These are phyloP conservation scores for Yueomyces sp. DNA, from an alignment of 1,139 yeast species.

Conservation along the genomic window DNA sequence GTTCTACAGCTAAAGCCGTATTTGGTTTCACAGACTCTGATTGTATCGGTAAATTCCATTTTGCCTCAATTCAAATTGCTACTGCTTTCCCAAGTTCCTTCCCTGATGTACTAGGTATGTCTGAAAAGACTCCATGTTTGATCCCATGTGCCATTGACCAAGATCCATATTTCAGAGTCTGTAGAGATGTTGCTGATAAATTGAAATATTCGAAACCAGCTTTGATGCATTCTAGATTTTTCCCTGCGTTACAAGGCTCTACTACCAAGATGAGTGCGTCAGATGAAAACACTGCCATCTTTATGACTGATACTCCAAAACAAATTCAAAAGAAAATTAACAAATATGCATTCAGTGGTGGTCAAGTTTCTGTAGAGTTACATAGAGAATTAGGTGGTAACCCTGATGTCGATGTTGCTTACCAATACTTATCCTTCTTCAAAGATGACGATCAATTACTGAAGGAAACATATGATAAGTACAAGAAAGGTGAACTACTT, in stretches of 20 bases:
- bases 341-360: slow-evolving; percentile 95
- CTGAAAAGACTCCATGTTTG: slow-evolving; percentile 81
- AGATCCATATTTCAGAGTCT: slow-evolving; percentile 96
- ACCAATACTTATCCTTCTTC: slow-evolving; percentile 83
- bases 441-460: slow-evolving; percentile 77
- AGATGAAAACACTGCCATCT: slow-evolving; percentile 71
- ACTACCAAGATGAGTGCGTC: slow-evolving; percentile 96
- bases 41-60: slow-evolving; percentile 88
- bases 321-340: slow-evolving; percentile 90
- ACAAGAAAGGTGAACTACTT: slow-evolving; percentile 69
- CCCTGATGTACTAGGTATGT: slow-evolving; percentile 83
- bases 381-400: slow-evolving; percentile 86
- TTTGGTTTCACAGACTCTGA: slow-evolving; percentile 94
- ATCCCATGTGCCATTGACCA: slow-evolving; percentile 99
- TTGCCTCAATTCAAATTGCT: slow-evolving; percentile 92
- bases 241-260: slow-evolving; percentile 98
- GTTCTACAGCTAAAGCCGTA: slow-evolving; percentile 93
- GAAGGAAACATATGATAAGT: slow-evolving; percentile 46
- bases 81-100: slow-evolving; percentile 92
- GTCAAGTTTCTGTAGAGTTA: slow-evolving; percentile 75
- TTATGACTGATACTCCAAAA: slow-evolving; percentile 88
- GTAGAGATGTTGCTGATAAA: slow-evolving; percentile 94
- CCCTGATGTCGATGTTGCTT: slow-evolving; percentile 93
- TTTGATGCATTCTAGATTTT: slow-evolving; percentile 84
- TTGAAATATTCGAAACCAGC: slow-evolving; percentile 86